Evolutionary conservation across 805 yeast genomes (phyloP), one percentile per base, ranked within the genome.

Genomic region (Yamadazyma olivae): DNA sequence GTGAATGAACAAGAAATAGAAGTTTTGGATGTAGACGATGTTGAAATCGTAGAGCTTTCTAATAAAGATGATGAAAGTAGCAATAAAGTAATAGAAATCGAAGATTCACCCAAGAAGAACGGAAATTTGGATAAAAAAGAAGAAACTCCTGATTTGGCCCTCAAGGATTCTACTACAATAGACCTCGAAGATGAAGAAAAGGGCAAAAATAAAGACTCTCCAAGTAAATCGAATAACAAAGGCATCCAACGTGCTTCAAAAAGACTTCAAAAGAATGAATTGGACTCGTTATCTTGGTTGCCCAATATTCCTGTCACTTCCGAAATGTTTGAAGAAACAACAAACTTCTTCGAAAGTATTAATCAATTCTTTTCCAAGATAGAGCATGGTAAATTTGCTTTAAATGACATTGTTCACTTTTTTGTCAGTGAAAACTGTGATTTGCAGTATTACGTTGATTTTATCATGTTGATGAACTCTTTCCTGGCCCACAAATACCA

Each of bases 211-310:
- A 14, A 13, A 13, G 15, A n/a, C 6, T 6, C 17, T 7, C 32
- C 27, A 6, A 10, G 23, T 9, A 33, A 29, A 15, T 9, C 8
- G 12, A 25, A 8, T 25, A 13, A n/a, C 28, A 25, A 25, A 25
- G 12, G 12, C 17, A 35, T 37, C 2, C 49, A 44, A 27, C 24
- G 49, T 17, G 42, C 43, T 1, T 44, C 49, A 14, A 44, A 41
- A 28, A 33, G 49, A 21, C 36, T 44, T 6, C 49, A 44, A 23
- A 39, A 39, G 20, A 21, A 30, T 16, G 49, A 44, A 8, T 27
- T 35, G 14, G 30, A 38, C 5, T 26, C 33, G 6, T 23, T 17
- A 3, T 36, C 41, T 5, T 34, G 17, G 2, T 21, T 31, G 7
- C 46, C 49, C 2, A 34, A 30, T 20, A 24, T 41, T 5, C 27